These are phyloP conservation scores for Hortiboletus campestris DNA, from an alignment of 768 basidiomycete genomes.

Conservation along the genomic window DNA sequence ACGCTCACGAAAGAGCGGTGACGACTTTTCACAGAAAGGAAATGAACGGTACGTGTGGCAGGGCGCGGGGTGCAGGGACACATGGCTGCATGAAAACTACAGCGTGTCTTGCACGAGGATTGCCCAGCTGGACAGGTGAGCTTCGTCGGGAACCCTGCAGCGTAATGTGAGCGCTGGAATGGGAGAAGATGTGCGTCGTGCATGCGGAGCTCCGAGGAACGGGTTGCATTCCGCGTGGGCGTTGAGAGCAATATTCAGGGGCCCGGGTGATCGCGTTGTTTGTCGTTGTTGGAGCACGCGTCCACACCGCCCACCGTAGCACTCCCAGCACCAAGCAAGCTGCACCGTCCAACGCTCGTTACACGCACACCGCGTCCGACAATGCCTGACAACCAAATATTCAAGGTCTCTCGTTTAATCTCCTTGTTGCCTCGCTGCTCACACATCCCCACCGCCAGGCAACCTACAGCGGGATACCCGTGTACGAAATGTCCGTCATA, in stretches of 20 bases:
- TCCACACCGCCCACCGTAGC: constrained; percentile 12
- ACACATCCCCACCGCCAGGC: constrained; percentile 47
- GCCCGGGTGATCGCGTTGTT: constrained; percentile 34
- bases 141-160: not conserved
- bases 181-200: not conserved
- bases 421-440: not conserved
- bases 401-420: constrained; percentile 57
- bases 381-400: constrained; percentile 86
- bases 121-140: not conserved
- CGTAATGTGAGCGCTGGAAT: not conserved
- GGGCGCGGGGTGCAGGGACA: constrained; percentile 17
- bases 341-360: constrained; percentile 2
- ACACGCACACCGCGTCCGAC: constrained; percentile 10
- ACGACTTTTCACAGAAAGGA: not conserved
- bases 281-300: constrained; percentile 42
- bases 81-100: constrained; percentile 6
- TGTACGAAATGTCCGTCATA: constrained; percentile 79
- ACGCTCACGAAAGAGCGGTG: not conserved
- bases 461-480: constrained; percentile 90
- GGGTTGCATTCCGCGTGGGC: not conserved
- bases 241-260: constrained; percentile 12
- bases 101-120: constrained; percentile 24
- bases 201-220: constrained; percentile 2
- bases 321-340: constrained; percentile 18
- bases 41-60: not conserved